Evolutionary conservation across 1,139 yeast genomes (phyloP).

Genomic region (Kazachstania sp.): DNA sequence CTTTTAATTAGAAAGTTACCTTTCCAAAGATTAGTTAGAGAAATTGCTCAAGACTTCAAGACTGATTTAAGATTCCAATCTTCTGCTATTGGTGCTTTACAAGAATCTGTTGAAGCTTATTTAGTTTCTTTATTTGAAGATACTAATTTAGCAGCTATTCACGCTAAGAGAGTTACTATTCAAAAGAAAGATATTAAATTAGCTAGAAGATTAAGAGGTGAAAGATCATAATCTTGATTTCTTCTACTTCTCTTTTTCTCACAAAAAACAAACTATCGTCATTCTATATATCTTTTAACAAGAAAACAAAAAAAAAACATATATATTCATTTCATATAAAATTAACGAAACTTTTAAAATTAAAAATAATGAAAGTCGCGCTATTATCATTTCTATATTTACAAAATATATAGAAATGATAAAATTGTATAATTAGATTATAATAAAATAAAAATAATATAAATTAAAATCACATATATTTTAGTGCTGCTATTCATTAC

Average conservation of each 20-base stretch:
- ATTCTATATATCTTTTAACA: no score
- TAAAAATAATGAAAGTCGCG: no score
- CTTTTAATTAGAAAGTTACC: constrained; percentile 95
- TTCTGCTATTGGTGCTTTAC: constrained; percentile 96
- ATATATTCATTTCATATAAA: no score
- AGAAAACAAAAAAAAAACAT: no score
- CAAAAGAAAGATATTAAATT: constrained; percentile 98
- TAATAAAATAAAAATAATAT: no score
- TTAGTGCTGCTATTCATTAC: no score
- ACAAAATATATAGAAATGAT: no score
- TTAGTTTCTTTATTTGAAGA: constrained; percentile 85
- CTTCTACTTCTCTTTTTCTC: not conserved
- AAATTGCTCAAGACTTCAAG: constrained; percentile 97
- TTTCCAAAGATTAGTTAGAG: constrained; percentile 97
- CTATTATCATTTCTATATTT: no score
- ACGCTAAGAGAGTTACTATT: constrained; percentile 98
- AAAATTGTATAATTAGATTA: no score
- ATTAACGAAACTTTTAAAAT: no score
- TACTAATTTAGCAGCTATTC: constrained; percentile 97
- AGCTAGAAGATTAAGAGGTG: constrained; percentile 99
- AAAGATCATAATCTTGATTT: constrained; percentile 59
- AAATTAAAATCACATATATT: no score
- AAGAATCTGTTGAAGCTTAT: constrained; percentile 98
- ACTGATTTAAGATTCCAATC: constrained; percentile 98
- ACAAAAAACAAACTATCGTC: not conserved